Base-by-base conservation (phyloP, 495 filamentous ascomycete genomes). In the Hypoxylon subgilvum region DNA sequence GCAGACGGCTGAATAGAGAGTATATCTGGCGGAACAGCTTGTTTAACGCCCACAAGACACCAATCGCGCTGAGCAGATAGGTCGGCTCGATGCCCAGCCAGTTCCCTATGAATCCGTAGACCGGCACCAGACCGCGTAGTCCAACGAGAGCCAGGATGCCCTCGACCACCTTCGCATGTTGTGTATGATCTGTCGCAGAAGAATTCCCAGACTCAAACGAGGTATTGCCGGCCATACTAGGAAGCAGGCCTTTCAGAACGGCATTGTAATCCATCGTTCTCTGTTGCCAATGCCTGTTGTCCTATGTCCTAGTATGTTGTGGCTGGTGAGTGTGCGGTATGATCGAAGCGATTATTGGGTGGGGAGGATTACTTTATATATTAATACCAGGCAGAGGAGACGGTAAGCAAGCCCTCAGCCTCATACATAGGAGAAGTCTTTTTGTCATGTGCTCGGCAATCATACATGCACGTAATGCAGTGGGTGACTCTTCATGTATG, bases 81-180 rank as follows among this genome's bases (percentile, higher is more conserved):
- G 73, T 65, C 10, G 74, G 74, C 31, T 79, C 73, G 16, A 77
- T 34, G 18, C 75, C 76, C 3, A 78, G 53, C 34, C 53, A 57
- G 17, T 39, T 63, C 10, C 72, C 73, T 6, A 70, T 28, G 14
- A 67, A 49, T 8, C 52, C 52, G 31, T 70, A 66, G 9, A 68
- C 23, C 6, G 66, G 66, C 8, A 42, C 54, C 8, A 72, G 34
- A 5, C 59, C 52, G 6, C 53, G 35, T 19, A 69, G 45, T 0
- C 66, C 66, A 21, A 63, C 53, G 19, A 56, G 66, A 16, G 47
- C 52, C 5, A 63, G 56, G 32, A 73, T 43, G 42, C 63, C 64
- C 41, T 73, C 61, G 18, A 75, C 50, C 32, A 69, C 18, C 53
- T 63, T 57, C 3, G 31, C 40, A 22, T 58, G 43, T 9, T 46